Base-by-base conservation (phyloP, 2,329 filamentous ascomycete genomes). In the Knufia petricola region DNA sequence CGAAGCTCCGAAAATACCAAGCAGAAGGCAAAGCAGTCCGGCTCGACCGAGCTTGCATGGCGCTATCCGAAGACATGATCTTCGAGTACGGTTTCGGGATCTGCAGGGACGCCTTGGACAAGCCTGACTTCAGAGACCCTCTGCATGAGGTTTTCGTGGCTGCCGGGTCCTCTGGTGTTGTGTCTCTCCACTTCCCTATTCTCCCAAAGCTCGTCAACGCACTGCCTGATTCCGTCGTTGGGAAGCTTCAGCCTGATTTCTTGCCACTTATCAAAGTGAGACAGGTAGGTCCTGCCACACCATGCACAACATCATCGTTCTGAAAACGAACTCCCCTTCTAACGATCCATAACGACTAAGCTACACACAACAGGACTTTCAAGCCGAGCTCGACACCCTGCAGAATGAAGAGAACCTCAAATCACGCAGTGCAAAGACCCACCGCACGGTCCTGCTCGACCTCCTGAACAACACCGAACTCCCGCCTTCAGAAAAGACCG, bases 1-100 rank as follows among this genome's bases (percentile, higher is more conserved):
- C 17, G 10, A 44, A 41, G 31, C 12, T 52, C 2, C 3, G 21
- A 13, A 23, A 50, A 24, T 45, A 45, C 8, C 41, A 45, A 19
- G 41, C 28, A 12, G 36, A 21, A 19, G 40, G 23, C 17, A 12
- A n/a, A 12, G 21, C 40, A 1, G 28, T 52, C 3, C 28, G 36
- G 10, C 41, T 52, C 3, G 30, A 37, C 12, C 31, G 40, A 15
- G 58, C 64, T 1, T 68, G 66, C 38, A 66, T 63, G 23, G 67
- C 67, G 15, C 61, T 67, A 44, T 67, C 66, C 1, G 69, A 68
- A 28, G 69, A 72, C 21, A 64, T 71, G 32, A 69, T 73, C 54
- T 68, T 67, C 50, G 63, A 69, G 47, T 71, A 71, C 50, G 51
- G 50, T 31, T 54, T 56, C 38, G 54, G 41, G 15, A 41, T 37